Base-by-base conservation (phyloP, 441 rosid species). In the Adansonia rubrostipa region DNA sequence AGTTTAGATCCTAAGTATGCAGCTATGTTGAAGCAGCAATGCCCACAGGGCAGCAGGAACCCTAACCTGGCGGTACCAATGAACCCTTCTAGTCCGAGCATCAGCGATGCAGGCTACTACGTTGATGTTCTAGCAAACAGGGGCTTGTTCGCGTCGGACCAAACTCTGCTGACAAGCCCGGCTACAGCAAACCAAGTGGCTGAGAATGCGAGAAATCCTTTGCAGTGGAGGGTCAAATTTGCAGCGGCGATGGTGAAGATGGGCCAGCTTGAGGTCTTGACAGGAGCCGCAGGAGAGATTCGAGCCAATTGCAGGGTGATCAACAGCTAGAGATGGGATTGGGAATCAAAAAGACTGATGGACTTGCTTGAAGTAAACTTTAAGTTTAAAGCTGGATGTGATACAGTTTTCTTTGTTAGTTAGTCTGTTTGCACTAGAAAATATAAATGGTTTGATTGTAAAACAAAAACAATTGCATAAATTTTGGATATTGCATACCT, bases 181-280 rank as follows among this genome's bases (percentile, higher is more conserved):
- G 70, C 80, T n/a, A 84, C 89, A 10, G 85, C 87, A 19, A 42
- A 48, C 20, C 81, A 81, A 70, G 90, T 86, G 42, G 61, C 0
- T 3, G 79, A 72, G 44, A 81, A 86, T 68, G 82, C 84, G 15
- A 47, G 33, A 24, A 78, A 71, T 75, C 80, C 83, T 9, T 42
- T 6, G 20, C 67, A 20, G 11, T 87, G 91, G 87, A 80, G 36
- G 69, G 73, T 22, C 2, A 87, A 87, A 51, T 91, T 93, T 71
- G 88, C 82, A 19, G 87, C 86, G 17, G 87, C 95, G 0, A 93
- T 93, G 91, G 86, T 88, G 28, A 93, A 93, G 83, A 90, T 93
- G 95, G 95, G 93, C 54, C 80, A 66, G 11, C 62, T 92, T 42
- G 87, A 80, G 10, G 90, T 89, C 36, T 79, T 86, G 73, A 89